These are phyloP conservation scores for Mimosa pudica DNA, from an alignment of 306 rosid genomes.

Conservation along the genomic window DNA sequence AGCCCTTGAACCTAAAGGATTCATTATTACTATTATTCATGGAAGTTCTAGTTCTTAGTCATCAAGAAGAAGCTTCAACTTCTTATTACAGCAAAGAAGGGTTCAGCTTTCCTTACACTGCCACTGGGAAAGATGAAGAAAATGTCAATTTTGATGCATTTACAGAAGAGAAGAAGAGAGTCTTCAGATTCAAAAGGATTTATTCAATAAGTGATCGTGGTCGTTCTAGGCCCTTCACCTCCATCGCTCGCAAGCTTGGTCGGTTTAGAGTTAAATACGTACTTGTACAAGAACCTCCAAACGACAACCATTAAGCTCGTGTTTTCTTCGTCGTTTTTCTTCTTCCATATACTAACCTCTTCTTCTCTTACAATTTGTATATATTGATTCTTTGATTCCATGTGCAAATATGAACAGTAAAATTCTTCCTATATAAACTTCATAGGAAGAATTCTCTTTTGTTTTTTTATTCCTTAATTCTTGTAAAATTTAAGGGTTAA, in stretches of 20 bases:
- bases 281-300: not conserved
- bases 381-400: not conserved
- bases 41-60: not conserved
- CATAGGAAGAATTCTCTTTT: not conserved
- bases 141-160: not conserved
- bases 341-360: not conserved
- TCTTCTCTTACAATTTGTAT: not conserved
- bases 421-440: not conserved
- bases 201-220: not conserved
- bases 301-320: not conserved
- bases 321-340: not conserved
- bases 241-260: slow-evolving; percentile 1
- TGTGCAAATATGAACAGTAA: too few relatives aligned
- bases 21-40: not conserved
- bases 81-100: not conserved
- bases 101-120: not conserved
- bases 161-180: not conserved
- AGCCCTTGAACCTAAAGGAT: not conserved
- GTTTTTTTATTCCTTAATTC: too few relatives aligned
- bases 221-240: not conserved
- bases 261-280: not conserved
- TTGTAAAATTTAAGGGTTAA: not conserved
- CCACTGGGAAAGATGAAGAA: not conserved
- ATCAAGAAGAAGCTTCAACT: not conserved
- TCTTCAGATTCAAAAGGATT: not conserved